phyloP scores from a whole-genome alignment of 2,329 filamentous ascomycete genomes.

The Trichoderma simmonsii region DNA sequence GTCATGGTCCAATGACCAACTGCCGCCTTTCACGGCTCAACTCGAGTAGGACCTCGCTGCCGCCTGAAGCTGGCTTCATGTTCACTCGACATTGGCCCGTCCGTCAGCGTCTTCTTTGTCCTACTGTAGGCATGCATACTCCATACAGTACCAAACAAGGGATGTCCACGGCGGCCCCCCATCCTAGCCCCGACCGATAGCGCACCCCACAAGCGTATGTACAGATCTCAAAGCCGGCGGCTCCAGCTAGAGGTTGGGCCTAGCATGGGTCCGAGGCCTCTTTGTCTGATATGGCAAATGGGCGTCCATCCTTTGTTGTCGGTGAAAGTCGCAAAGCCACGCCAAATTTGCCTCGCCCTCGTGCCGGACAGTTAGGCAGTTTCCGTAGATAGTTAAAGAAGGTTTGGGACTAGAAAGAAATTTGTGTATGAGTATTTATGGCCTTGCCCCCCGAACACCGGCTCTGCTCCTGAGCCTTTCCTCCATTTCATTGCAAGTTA shows the following conservation, averaged over 20 bases:
- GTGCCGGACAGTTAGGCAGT: neutral
- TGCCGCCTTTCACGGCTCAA: neutral
- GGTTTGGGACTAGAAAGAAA: neutral
- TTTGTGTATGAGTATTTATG: conserved; percentile 5
- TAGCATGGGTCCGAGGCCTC: conserved; percentile 8
- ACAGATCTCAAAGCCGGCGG: conserved; percentile 10
- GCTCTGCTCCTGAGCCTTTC: neutral
- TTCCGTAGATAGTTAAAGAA: neutral
- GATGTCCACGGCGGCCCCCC: neutral
- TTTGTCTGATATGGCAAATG: neutral
- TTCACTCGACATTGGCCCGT: neutral
- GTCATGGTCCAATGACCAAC: neutral
- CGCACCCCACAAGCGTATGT: conserved; percentile 8
- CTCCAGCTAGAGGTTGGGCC: conserved; percentile 7
- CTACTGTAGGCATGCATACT: neutral
- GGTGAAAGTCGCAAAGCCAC: conserved; percentile 15
- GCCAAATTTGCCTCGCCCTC: neutral
- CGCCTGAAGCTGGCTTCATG: neutral
- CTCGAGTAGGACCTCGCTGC: neutral
- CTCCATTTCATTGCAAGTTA: neutral
- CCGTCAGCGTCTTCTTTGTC: neutral
- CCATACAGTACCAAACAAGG: conserved; percentile 13
- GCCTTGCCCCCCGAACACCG: neutral
- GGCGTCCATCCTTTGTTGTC: neutral
- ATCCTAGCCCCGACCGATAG: conserved; percentile 1